Base-by-base conservation (phyloP, 768 basidiomycete genomes). In the Termitomyces sp. region DNA sequence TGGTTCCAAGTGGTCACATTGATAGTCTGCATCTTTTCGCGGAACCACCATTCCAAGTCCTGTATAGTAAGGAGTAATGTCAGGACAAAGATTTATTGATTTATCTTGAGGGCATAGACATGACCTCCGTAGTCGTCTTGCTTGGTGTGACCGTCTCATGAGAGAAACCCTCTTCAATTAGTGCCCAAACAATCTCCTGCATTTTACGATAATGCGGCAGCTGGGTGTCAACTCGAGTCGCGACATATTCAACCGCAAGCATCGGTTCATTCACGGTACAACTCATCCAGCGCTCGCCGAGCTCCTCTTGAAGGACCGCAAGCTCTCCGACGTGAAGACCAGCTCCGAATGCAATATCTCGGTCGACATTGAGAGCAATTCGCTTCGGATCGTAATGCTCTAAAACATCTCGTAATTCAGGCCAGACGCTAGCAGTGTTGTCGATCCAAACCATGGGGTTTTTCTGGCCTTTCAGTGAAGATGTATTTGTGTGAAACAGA, bases 1-100 rank as follows among this genome's bases (percentile, higher is more conserved):
- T 80, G 80, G 62, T 77, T 79, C 80, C 80, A 82, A 16, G 79
- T 83, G 14, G 74, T 72, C 20, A 78, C 69, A 61, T 79, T 78
- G 20, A 70, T 68, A 24, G 62, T 63, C 44, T 76, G 77, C 75
- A 82, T 81, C 61, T 76, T 76, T 57, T 80, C 79, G 34, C 78
- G 71, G 64, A 79, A 82, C 77, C 77, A 80, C 80, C 80, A 83
- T 55, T 74, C 73, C 18, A 83, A 62, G 61, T 83, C 81, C 78
- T 79, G 54, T 26, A 47, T 26, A 14, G n/a, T 8, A 27, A 13
- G 44, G 24, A 18, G 51, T 16, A 44, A 36, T n/a, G 36, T 24
- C 26, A 41, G 51, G 10, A 13, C 12, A 52, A 39, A 29, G 20
- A n/a, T 26, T 3, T 2, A 12, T n/a, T 10, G 34, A 39, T 37